A percentile compares a stretch with the other conserved stretches of the same genome.
Conservation (phyloP, 2,329 filamentous ascomycete species). For the Fusarium succisae region DNA sequence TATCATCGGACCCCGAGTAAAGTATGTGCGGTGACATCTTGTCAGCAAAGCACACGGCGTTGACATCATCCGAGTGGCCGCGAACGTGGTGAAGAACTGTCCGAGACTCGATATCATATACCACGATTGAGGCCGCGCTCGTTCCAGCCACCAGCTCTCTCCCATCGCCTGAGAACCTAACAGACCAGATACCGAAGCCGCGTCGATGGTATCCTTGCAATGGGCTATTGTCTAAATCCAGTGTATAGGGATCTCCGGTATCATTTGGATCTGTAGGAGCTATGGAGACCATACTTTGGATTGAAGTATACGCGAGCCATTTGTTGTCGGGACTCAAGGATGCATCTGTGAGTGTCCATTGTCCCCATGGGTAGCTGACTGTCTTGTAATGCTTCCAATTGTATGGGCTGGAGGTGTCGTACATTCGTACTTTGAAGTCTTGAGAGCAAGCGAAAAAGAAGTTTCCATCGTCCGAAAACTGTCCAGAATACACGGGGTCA, state of each 20-base stretch:
- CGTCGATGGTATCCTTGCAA: slow-evolving; percentile 43
- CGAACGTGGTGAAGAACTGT: slow-evolving; percentile 77
- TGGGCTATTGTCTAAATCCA: slow-evolving; percentile 68
- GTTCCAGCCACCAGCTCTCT: slow-evolving; percentile 91
- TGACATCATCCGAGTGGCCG: slow-evolving; percentile 89
- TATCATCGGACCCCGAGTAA: slow-evolving; percentile 95
- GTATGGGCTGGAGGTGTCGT: slow-evolving; percentile 95
- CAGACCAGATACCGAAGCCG: slow-evolving; percentile 80
- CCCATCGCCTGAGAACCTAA: slow-evolving; percentile 92
- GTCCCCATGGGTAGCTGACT: slow-evolving; percentile 82
- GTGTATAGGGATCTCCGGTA: slow-evolving; percentile 77
- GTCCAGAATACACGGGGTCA: slow-evolving; percentile 88
- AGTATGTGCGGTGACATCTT: slow-evolving; percentile 88
- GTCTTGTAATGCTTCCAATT: slow-evolving; percentile 97
- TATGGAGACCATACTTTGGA: slow-evolving; percentile 83
- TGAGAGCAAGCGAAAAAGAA: slow-evolving; percentile 95
- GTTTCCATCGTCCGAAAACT: slow-evolving; percentile 96
- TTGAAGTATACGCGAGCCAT: slow-evolving; percentile 91
- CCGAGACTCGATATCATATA: slow-evolving; percentile 90
- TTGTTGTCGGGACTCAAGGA: slow-evolving; percentile 90
- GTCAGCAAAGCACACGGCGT: slow-evolving; percentile 96
- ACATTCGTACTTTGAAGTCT: slow-evolving; percentile 95
- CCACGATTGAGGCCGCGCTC: slow-evolving; percentile 79
- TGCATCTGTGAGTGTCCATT: slow-evolving; percentile 97
- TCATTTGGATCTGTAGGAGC: slow-evolving; percentile 88